Evolutionary conservation across 2,329 filamentous ascomycete species (phyloP).

Genomic region (Apiospora saccharicola): DNA sequence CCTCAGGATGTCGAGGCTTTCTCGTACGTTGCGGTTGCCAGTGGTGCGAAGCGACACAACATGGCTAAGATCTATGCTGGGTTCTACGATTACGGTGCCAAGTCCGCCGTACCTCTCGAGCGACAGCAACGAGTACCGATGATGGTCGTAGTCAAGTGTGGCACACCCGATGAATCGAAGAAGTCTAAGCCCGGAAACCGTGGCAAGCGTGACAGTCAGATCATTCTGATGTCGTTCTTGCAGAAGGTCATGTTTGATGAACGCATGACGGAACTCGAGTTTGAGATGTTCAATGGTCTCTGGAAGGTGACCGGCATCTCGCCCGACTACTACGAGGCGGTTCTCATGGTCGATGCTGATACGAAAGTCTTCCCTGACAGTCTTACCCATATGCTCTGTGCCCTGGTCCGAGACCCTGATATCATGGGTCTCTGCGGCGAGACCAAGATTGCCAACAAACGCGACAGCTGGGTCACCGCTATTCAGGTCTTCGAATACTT

Average conservation of each 20-base stretch:
- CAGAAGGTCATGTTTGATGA: slow-evolving; percentile 99
- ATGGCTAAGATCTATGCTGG: slow-evolving; percentile 99
- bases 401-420: slow-evolving; percentile 98
- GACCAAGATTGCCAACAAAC: slow-evolving; percentile 99
- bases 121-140: slow-evolving; percentile 98
- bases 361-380: slow-evolving; percentile 99
- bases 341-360: slow-evolving; percentile 99
- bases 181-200: slow-evolving; percentile 93
- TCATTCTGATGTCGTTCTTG: slow-evolving; percentile 98
- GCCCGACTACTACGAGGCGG: slow-evolving; percentile 96
- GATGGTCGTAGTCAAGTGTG: slow-evolving; percentile 96
- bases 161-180: slow-evolving; percentile 83
- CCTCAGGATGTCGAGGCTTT: slow-evolving; percentile 86
- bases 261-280: slow-evolving; percentile 98
- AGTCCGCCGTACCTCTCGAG: slow-evolving; percentile 79
- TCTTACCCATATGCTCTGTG: slow-evolving; percentile 97
- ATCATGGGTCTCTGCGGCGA: slow-evolving; percentile 99
- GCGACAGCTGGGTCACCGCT: slow-evolving; percentile 91
- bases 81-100: slow-evolving; percentile 93
- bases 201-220: slow-evolving; percentile 98
- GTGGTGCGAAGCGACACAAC: slow-evolving; percentile 96
- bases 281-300: slow-evolving; percentile 98
- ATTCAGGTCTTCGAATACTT: slow-evolving; percentile 99
- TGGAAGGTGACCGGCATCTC: slow-evolving; percentile 99
- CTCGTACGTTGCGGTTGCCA: slow-evolving; percentile 96